Evolutionary conservation across 2,329 filamentous ascomycete genomes (phyloP), one percentile per base, ranked within the genome.

Genomic region (Fusarium keratoplasticum): DNA sequence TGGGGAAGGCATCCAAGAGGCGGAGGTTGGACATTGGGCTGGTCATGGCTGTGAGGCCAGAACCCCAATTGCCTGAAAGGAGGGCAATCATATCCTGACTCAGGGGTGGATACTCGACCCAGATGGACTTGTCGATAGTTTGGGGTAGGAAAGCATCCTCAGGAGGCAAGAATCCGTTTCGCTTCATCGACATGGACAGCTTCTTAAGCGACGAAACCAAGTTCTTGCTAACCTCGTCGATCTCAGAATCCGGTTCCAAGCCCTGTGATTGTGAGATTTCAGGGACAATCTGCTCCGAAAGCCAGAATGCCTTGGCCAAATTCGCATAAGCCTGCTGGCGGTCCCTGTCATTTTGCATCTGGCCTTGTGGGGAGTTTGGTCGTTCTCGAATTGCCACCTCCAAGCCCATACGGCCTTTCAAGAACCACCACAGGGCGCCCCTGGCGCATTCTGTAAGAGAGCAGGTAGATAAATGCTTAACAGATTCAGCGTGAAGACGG

Each of bases 341-440:
- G 70, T 89, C 81, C 72, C 88, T 84, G 72, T 90, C 86, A 72
- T 86, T 88, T 76, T 88, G 84, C 79, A 87, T 85, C 74, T 90
- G 85, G 10, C 83, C 85, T 70, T 90, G 87, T 6, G 88, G 85
- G 8, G 81, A 78, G 40, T 61, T 80, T 33, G 91, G 88, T 8
- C 90, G 88, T 61, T 90, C 91, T 69, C 94, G 89, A 55, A 97
- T 91, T 42, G 92, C 87, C 14, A 84, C 82, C 81, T 98, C 95
- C 61, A 98, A 86, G 11, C 91, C 91, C 78, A 92, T 90, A 70
- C 95, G 91, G 22, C 95, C 95, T 75, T 90, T 93, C 54, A 97
- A 80, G 78, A 98, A 97, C 95, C 95, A 98, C 95, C 95, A 98
- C 1, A 94, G 85, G 5, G 91, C 92, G 27, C 91, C 92, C 67